Conservation (phyloP, 176 grass and related monocot genomes). For the Musa beccarii region DNA sequence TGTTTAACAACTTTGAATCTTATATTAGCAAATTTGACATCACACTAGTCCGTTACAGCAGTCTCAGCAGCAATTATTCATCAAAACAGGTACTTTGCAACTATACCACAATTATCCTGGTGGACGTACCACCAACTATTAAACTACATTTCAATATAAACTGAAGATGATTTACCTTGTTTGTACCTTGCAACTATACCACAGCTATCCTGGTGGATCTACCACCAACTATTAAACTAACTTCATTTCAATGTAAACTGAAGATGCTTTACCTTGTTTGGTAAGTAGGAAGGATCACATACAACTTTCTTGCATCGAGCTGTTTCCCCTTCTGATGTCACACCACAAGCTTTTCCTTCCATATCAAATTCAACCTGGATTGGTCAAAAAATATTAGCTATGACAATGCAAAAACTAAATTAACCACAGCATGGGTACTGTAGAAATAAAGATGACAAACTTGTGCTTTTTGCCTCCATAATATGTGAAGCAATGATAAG, state of each 20-base stretch:
- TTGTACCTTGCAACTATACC: slow-evolving; percentile 4
- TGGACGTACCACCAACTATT: background rate
- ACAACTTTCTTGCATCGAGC: slow-evolving; percentile 94
- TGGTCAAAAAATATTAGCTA: background rate
- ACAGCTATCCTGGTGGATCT: background rate
- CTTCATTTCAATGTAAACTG: background rate
- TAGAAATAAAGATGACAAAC: background rate
- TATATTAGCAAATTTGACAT: background rate
- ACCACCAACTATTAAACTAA: background rate
- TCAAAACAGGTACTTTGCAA: too few species aligned
- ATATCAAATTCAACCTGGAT: slow-evolving; percentile 79
- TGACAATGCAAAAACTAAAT: background rate
- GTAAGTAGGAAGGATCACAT: slow-evolving; percentile 84
- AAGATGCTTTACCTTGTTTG: slow-evolving; percentile 67
- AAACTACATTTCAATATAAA: background rate
- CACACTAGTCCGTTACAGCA: too few species aligned
- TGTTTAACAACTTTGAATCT: background rate
- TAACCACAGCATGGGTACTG: background rate
- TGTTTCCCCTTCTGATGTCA: slow-evolving; percentile 93
- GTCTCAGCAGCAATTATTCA: too few species aligned
- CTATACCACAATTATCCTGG: background rate
- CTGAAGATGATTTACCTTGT: slow-evolving; percentile 53
- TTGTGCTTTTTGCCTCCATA: background rate
- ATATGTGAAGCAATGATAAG: slow-evolving; percentile 9
- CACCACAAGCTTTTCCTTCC: slow-evolving; percentile 91